Evolutionary conservation across 73 alveolate species (phyloP).

Genomic region (Paramecium sexaurelia): DNA sequence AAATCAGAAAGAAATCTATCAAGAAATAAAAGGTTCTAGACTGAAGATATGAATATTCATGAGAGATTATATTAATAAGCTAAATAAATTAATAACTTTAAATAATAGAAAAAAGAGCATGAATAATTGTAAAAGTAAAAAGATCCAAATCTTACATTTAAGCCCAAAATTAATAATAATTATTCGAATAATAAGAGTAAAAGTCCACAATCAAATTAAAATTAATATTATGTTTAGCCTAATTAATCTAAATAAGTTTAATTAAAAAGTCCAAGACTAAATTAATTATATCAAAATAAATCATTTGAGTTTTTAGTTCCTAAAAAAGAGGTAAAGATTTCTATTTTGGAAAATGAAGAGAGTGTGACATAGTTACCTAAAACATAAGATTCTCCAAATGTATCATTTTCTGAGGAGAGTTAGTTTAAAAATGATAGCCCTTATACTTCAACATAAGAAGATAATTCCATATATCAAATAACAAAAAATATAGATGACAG

Average conservation of each 20-base stretch:
- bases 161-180: constrained; percentile 21
- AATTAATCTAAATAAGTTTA: background rate
- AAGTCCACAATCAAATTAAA: background rate
- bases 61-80: constrained; percentile 1
- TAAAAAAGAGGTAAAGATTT: constrained; percentile 21
- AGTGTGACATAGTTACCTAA: constrained; percentile 41
- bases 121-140: background rate
- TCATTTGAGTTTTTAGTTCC: constrained; percentile 21
- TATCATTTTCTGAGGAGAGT: constrained; percentile 57
- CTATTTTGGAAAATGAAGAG: constrained; percentile 46
- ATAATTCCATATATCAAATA: background rate
- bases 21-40: constrained; percentile 10
- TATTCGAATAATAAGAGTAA: background rate
- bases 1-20: constrained; percentile 19
- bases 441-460: constrained; percentile 24
- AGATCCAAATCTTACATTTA: constrained; percentile 19
- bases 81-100: background rate
- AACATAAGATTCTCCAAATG: constrained; percentile 36
- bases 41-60: background rate
- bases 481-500: constrained; percentile 38
- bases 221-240: background rate
- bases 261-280: constrained; percentile 58
- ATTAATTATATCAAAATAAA: constrained; percentile 20
- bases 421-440: constrained; percentile 44
- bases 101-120: background rate